Conservation (phyloP, 2,329 filamentous ascomycete species). For the Pseudocercospora musae region DNA sequence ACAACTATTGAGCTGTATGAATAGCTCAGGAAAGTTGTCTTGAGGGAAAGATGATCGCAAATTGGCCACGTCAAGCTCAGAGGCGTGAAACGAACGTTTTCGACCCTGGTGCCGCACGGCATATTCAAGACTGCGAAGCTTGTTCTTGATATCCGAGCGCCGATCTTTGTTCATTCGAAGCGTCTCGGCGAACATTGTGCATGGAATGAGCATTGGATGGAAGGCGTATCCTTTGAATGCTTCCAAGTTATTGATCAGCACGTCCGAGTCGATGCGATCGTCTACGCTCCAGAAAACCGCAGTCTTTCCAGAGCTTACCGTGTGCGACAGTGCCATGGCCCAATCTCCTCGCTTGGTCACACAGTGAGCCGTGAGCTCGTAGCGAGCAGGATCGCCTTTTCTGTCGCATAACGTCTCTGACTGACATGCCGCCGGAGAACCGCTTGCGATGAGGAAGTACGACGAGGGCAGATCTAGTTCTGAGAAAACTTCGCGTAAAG, state of each 20-base stretch:
- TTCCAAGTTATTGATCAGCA: slow-evolving; percentile 9
- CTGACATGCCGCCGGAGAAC: slow-evolving; percentile 10
- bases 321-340: slow-evolving; percentile 21
- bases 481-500: slow-evolving; percentile 6
- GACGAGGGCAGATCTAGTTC: slow-evolving; percentile 15
- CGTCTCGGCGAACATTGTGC: slow-evolving; percentile 20
- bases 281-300: slow-evolving; percentile 21
- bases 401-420: not conserved
- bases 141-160: slow-evolving; percentile 14
- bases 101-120: slow-evolving; percentile 6
- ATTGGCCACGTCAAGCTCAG: not conserved
- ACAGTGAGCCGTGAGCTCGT: slow-evolving; percentile 18
- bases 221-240: slow-evolving; percentile 8
- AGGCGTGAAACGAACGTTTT: not conserved
- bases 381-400: not conserved
- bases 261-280: slow-evolving; percentile 1
- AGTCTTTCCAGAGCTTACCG: slow-evolving; percentile 2
- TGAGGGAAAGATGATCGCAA: not conserved
- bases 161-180: slow-evolving; percentile 14
- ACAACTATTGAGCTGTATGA: slow-evolving; percentile 17
- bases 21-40: not conserved
- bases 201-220: slow-evolving; percentile 23
- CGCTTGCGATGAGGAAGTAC: slow-evolving; percentile 20
- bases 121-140: slow-evolving; percentile 14
- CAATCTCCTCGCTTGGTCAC: slow-evolving; percentile 23